phyloP scores from a whole-genome alignment of 2,329 filamentous ascomycete species.

The Aphanocladium album region DNA sequence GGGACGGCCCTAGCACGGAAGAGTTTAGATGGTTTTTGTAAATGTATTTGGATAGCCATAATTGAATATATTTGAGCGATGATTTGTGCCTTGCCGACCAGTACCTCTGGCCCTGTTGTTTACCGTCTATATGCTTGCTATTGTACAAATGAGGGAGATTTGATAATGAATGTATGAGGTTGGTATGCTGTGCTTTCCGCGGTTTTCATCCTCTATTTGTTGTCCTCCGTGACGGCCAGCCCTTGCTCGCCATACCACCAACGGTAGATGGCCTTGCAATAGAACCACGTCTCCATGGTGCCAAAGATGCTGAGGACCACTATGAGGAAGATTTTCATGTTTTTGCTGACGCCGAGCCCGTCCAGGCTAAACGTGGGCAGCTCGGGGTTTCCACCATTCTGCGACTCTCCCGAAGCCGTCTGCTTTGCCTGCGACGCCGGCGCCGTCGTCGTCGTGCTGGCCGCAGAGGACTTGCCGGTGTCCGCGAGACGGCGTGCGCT shows the following conservation, averaged over 20 bases:
- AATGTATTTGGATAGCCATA: neutral
- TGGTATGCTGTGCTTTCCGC: neutral
- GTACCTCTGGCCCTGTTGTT: neutral
- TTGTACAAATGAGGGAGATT: neutral
- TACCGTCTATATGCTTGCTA: neutral
- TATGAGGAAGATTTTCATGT: conserved; percentile 22
- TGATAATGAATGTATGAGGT: neutral
- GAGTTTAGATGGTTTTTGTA: conserved; percentile 50
- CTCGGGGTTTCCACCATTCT: conserved; percentile 15
- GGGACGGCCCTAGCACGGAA: conserved; percentile 41
- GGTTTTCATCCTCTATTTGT: neutral
- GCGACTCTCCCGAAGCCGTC: neutral
- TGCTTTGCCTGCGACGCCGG: neutral
- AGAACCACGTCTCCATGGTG: conserved; percentile 30
- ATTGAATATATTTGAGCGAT: conserved; percentile 6
- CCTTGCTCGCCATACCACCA: conserved; percentile 22
- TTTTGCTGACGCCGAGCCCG: conserved; percentile 24
- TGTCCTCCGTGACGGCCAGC: neutral
- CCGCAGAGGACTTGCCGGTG: no score
- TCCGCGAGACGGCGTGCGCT: neutral
- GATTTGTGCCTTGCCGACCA: neutral
- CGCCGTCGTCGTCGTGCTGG: neutral
- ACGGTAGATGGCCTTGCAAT: conserved; percentile 24
- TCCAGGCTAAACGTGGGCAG: conserved; percentile 23
- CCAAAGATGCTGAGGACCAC: conserved; percentile 25